A percentile compares a stretch with the other conserved stretches of the same genome.
Evolutionary conservation across 768 basidiomycete genomes (phyloP).

Genomic region (Postia placenta): DNA sequence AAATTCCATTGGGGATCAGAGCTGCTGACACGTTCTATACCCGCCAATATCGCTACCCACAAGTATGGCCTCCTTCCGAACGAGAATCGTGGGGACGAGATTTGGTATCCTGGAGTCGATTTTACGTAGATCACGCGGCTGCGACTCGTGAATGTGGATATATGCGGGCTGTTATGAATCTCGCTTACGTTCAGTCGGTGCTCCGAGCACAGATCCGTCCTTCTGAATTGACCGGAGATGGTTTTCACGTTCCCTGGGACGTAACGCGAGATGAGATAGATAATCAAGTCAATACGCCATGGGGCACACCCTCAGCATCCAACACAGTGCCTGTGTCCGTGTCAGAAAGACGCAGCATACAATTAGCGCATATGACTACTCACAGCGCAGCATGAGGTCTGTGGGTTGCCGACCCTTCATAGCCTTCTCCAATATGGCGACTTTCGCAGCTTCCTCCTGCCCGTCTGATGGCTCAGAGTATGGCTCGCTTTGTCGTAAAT

Average conservation of each 20-base stretch:
- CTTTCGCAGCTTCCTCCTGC: constrained; percentile 67
- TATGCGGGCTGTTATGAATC: constrained; percentile 2
- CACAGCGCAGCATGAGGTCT: constrained; percentile 88
- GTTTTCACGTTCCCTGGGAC: constrained; percentile 74
- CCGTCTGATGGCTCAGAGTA: constrained; percentile 19
- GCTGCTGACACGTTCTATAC: not conserved
- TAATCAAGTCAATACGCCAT: constrained; percentile 2
- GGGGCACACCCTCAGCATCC: constrained; percentile 66
- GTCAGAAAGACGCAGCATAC: constrained; percentile 6
- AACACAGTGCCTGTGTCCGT: constrained; percentile 70
- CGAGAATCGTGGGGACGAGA: constrained; percentile 89
- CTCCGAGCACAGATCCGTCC: constrained; percentile 80
- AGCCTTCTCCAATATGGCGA: constrained; percentile 74
- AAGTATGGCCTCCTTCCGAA: constrained; percentile 81
- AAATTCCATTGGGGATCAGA: constrained; percentile 9
- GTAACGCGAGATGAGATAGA: constrained; percentile 15
- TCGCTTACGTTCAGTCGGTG: constrained; percentile 82
- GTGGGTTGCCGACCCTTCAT: constrained; percentile 85
- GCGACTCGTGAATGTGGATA: constrained; percentile 13
- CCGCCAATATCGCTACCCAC: constrained; percentile 36
- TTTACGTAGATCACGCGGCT: constrained; percentile 95
- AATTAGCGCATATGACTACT: constrained; percentile 29
- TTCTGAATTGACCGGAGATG: constrained; percentile 86
- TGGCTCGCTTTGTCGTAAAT: constrained; percentile 10
- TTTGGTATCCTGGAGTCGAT: constrained; percentile 94